Evolutionary conservation across 306 rosid species (phyloP), one percentile per base, ranked within the genome.

Genomic region (Pterocarpus macrocarpus): DNA sequence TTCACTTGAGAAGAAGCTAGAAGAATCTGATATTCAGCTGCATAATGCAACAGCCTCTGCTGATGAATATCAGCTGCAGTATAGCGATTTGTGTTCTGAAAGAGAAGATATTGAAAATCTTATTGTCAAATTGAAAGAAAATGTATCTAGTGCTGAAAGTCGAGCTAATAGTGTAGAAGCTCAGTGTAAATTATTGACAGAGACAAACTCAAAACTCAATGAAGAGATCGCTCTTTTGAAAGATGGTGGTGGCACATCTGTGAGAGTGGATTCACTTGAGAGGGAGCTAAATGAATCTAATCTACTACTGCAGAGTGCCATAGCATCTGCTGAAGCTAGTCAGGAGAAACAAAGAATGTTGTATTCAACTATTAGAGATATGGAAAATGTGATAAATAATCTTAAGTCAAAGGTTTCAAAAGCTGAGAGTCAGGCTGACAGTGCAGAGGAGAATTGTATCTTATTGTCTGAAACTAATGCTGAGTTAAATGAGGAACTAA

Each of bases 261-360:
- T 9, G 58, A 84, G 45, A 82, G 88, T 69, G 69, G 90, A 84
- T 49, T 87, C 72, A 4, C 92, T 90, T 61, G 90, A 86, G 89
- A 87, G 71, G 77, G 85, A 83, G 86, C 81, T 94, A 43, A 77
- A 75, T 81, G 91, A 90, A 71, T 78, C 89, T 47, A 88, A 87
- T 77, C 58, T 67, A 13, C 87, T 7, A 73, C 82, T 92, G 44
- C 95, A 87, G 87, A 82, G 80, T 76, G 89, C 85, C 34, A 64
- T 82, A 71, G 94, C 95, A 68, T 84, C 91, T 85, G 86, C 91
- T 64, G 90, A 90, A 84, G 98, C 92, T 73, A 78, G 88, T 85
- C 87, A 85, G 55, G 94, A 92, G 88, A 92, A 94, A 78, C 94
- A 88, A 79, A 83, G 12, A 63, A 77, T 85, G 91, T 73, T 92